Base-by-base conservation (phyloP, 352 stramenopile genomes). In the Phytopythium mirpurense region DNA sequence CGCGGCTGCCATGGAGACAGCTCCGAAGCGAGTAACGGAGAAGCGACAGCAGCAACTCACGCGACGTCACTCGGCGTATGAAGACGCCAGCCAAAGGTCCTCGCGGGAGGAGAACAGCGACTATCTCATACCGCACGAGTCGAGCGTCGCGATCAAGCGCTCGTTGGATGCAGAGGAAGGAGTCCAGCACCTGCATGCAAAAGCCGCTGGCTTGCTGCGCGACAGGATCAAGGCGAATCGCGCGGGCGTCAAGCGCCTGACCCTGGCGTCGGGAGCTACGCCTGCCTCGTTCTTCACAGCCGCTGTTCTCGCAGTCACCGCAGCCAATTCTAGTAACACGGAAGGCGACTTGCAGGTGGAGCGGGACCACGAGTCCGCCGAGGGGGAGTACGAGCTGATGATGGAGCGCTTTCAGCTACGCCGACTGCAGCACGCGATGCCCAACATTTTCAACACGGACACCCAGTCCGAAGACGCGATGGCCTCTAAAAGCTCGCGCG, bases 321-420 rank as follows among this genome's bases (percentile, higher is more conserved):
- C 47, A 5, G 21, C 47, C 18, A 54, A 8, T 1, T 45, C 40
- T 5, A 11, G 21, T 19, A 21, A 23, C 5, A n/a, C 32, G 2
- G 23, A 29, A 3, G 14, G 34, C 26, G 45, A 35, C 19, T 3
- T 8, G 16, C 12, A 34, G 11, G 11, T 5, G 5, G 31, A 54
- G 9, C 31, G 32, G 18, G 32, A 54, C 8, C 32, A 54, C 2
- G 47, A 54, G 2, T 18, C 6, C 14, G 51, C 57, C 7, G 42
- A 57, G 48, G 67, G 56, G 0, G 57, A 70, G 6, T 78, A 77
- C 36, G 71, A 82, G 45, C 38, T 72, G 18, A 70, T 82, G 61
- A 80, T 85, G 68, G 63, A 74, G 42, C 68, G 66, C 1, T 85
- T 80, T 52, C 74, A 82, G 46, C 29, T 82, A 19, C 67, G 74